These are phyloP conservation scores for Botrytis byssoidea DNA, from an alignment of 2,329 filamentous ascomycete species.

Conservation along the genomic window DNA sequence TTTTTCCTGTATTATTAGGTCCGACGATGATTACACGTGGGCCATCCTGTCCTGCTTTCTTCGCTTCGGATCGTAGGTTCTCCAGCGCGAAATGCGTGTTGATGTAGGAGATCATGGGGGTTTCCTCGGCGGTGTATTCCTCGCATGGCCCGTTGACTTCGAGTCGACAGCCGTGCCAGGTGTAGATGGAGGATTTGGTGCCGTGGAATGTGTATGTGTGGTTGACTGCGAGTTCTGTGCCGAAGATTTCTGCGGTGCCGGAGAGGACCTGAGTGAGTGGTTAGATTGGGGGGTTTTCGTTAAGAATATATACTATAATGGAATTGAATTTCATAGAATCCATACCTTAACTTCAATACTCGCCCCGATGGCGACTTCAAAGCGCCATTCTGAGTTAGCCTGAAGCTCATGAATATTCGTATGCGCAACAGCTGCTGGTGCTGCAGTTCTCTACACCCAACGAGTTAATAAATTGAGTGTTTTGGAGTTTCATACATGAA, in stretches of 20 bases:
- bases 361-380: constrained; percentile 62
- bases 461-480: constrained; percentile 23
- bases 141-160: constrained; percentile 62
- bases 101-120: constrained; percentile 74
- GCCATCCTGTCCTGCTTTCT: constrained; percentile 52
- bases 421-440: constrained; percentile 40
- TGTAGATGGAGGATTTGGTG: constrained; percentile 83
- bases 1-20: constrained; percentile 77
- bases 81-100: constrained; percentile 89
- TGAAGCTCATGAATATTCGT: constrained; percentile 53
- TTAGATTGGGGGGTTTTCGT: constrained; percentile 20
- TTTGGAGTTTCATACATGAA: neutral
- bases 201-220: constrained; percentile 79
- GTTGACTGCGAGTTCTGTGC: constrained; percentile 83
- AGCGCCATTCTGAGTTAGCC: constrained; percentile 74
- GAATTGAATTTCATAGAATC: neutral
- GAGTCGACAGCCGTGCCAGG: constrained; percentile 85
- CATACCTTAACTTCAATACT: constrained; percentile 53
- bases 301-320: neutral
- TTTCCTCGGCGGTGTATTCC: constrained; percentile 73
- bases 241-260: constrained; percentile 90
- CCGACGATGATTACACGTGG: constrained; percentile 86
- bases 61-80: constrained; percentile 63
- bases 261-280: constrained; percentile 61
- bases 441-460: constrained; percentile 30